Evolutionary conservation across 345 rosid genomes (phyloP), one percentile per base, ranked within the genome.

Genomic region (Erucastrum elatum): DNA sequence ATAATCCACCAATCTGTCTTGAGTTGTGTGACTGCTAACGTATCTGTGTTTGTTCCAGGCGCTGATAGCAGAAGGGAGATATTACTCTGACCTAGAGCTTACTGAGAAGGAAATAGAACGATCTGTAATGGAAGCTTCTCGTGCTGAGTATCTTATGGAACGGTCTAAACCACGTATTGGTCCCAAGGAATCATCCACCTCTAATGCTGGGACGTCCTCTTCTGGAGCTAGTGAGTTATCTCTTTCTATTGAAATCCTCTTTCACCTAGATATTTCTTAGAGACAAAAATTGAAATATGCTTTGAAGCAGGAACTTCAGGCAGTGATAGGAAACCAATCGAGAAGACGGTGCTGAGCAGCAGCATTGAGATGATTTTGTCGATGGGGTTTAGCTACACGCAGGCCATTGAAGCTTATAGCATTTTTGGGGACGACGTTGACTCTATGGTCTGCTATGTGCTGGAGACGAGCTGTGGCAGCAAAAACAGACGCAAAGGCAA

Each of bases 351-450:
- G 8, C 87, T 91, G 4, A 93, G 95, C 87, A 87, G 90, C 26
- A 82, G 97, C 61, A 81, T 93, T 72, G 91, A 86, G 84, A 81
- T 90, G 76, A 84, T 96, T 64, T 71, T 96, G 81, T 90, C 98
- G 2, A 93, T 96, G 99, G 99, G 99, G 72, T 96, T 96, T 85
- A 89, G 90, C 84, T 93, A 96, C 75, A 75, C 86, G 71, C 98
- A 96, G 85, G 97, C 78, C 34, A 84, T 88, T 0, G 95, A 93
- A 84, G 99, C 99, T 2, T 89, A 90, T 83, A 90, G 94, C 86
- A 90, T 96, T 77, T 96, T 93, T 5, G 99, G 99, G 30, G 99
- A 96, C 7, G 98, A 96, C n/a, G 95, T 93, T 8, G 97, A 96
- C 69, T 96, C 99, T 3, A 87, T 93, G 90, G 95, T 96, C 21